Evolutionary conservation across 163 green algal genomes (phyloP), one percentile per base, ranked within the genome.

Genomic region (Chlamydomonas reinhardtii): DNA sequence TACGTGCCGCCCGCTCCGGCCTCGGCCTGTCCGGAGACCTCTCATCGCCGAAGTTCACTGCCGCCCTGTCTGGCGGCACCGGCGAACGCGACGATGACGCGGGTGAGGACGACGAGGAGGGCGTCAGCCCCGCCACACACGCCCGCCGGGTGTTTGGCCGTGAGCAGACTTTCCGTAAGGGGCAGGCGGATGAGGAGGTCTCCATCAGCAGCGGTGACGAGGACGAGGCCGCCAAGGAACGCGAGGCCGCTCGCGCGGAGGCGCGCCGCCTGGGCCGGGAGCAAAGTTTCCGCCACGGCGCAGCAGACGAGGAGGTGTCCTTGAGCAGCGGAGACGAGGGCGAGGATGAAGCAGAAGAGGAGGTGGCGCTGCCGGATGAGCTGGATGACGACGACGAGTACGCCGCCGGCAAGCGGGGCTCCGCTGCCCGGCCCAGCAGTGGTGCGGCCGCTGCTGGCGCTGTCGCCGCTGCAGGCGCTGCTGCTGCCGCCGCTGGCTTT

Each of bases 251-350:
- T 16, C n/a, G 15, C 27, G 68, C 0, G 68, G 68, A 72, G 65
- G 16, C 16, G n/a, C 29, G 16, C 14, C 27, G 4, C 4, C 20
- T 86, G 0, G 39, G 56, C 34, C 69, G 80, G 0, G 80, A 86
- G 80, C 69, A 43, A 32, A 80, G 70, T 15, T 86, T 78, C 70
- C 80, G 80, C 24, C 34, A 29, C n/a, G 80, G 80, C 29, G 70
- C 22, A 2, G 80, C 69, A 0, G 80, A 86, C n/a, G 80, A 86
- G 80, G 80, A 86, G 80, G 66, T 78, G 17, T 86, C 80, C 0
- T 15, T 86, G 34, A 86, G 70, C 70, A 79, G 80, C 56, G 70
- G 32, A 27, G 80, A 86, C 4, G 70, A 29, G 19, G 35, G 43
- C 39, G 39, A 64, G 22, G 20, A 27, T 48, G 39, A 48, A 8